Base-by-base conservation (phyloP, 148 eudicot species). In the Cornus kousa region DNA sequence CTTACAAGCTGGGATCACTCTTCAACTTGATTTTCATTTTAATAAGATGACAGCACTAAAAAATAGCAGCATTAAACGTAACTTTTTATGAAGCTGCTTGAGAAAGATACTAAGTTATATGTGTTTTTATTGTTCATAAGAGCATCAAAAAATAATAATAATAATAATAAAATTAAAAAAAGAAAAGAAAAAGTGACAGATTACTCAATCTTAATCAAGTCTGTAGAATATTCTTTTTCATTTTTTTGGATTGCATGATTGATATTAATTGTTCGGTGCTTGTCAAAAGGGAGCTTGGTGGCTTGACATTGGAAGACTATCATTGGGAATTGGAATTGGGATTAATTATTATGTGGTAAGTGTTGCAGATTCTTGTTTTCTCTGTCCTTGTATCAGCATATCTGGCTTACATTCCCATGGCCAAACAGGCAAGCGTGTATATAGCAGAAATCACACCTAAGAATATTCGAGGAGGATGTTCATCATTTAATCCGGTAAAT, bases 381-480 rank as follows among this genome's bases (percentile, higher is more conserved):
- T 22, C 32, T 32, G 10, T 12, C 31, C 16, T 33, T n/a, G 23
- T 35, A 24, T 17, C 33, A 62, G 2, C 3, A 19, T 2, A 31
- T 66, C 8, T 0, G 16, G 0, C 72, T 32, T 14, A 50, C 12
- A 70, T 69, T 32, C 28, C 20, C 33, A 31, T 23, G 39, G 57
- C 11, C 16, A 50, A 62, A 80, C 82, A 89, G 92, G 79, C 76
- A 74, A 86, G 87, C 2, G 80, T 87, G 40, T 89, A 87, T 70
- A 67, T 87, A 14, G 87, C 89, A 4, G 92, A 89, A 72, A 84
- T 89, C 10, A 69, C 90, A 40, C 92, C 92, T n/a, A 81, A 73
- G 74, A 82, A 85, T 57, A 80, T 85, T 77, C 87, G 92, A 46
- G 92, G 92, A 28, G 87, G 83, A 12, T 71, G 72, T 48, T 24